phyloP scores from a whole-genome alignment of 176 grass and related monocot genomes.

The Phyllostachys edulis region DNA sequence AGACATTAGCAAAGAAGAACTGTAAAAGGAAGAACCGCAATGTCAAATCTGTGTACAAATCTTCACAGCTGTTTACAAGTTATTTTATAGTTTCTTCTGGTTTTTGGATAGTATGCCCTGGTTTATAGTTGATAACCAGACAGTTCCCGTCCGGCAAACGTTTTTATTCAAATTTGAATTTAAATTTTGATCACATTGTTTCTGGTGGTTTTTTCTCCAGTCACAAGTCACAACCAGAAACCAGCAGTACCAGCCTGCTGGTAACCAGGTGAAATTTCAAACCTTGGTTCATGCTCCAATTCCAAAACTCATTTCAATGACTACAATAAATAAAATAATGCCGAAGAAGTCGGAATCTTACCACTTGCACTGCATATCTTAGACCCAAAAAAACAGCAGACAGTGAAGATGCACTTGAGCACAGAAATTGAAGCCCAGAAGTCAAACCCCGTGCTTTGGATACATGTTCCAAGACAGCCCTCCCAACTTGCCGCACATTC shows the following conservation, averaged over 20 bases:
- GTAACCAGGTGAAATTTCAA: slow-evolving; percentile 2
- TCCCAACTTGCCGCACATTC: slow-evolving; percentile 79
- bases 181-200: slow-evolving; percentile 3
- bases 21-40: background rate
- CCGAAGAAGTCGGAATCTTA: slow-evolving; percentile 36
- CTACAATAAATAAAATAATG: slow-evolving; percentile 14
- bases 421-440: slow-evolving; percentile 91
- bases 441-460: slow-evolving; percentile 72
- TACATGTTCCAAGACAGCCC: slow-evolving; percentile 87
- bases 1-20: background rate
- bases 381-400: slow-evolving; percentile 71
- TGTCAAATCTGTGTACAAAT: slow-evolving; percentile 13
- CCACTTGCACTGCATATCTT: slow-evolving; percentile 75
- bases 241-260: background rate
- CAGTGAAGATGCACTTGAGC: slow-evolving; percentile 71
- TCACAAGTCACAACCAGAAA: slow-evolving; percentile 1
- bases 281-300: background rate
- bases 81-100: background rate
- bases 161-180: background rate
- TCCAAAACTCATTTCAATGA: background rate
- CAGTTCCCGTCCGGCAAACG: background rate
- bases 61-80: background rate
- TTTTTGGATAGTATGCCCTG: slow-evolving; percentile 3
- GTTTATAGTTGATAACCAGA: slow-evolving; percentile 21
- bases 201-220: background rate